These are phyloP conservation scores for Conringia planisiliqua DNA, from an alignment of 345 rosid genomes.

Conservation along the genomic window DNA sequence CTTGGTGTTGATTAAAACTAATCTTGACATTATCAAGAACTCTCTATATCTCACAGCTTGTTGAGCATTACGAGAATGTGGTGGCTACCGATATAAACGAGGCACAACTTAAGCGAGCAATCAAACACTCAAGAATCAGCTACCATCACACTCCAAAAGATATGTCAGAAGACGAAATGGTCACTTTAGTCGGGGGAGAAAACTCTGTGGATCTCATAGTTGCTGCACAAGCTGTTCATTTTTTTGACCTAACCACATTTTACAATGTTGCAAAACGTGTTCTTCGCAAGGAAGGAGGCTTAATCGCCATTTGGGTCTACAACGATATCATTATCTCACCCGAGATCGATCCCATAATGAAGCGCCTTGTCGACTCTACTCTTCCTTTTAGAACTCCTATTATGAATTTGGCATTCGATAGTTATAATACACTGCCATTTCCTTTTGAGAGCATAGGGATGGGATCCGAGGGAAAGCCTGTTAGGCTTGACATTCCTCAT, in stretches of 20 bases:
- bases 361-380: slow-evolving; percentile 46
- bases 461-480: neutral
- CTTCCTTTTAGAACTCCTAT: slow-evolving; percentile 1
- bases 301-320: slow-evolving; percentile 61
- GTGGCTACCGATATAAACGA: neutral
- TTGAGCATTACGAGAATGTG: neutral
- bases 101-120: neutral
- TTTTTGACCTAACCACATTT: slow-evolving; percentile 33
- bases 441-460: neutral
- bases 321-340: slow-evolving; percentile 41
- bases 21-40: neutral
- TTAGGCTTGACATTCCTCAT: neutral
- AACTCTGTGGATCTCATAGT: neutral
- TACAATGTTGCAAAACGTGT: slow-evolving; percentile 46
- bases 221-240: neutral
- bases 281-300: slow-evolving; percentile 54
- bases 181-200: neutral
- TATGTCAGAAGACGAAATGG: slow-evolving; percentile 35
- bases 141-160: slow-evolving; percentile 34
- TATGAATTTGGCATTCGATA: neutral
- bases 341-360: slow-evolving; percentile 43
- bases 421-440: neutral
- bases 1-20: neutral
- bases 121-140: slow-evolving; percentile 3
- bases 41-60: neutral